Evolutionary conservation across 2,329 filamentous ascomycete genomes (phyloP).

Genomic region (Fusarium tjaetaba): DNA sequence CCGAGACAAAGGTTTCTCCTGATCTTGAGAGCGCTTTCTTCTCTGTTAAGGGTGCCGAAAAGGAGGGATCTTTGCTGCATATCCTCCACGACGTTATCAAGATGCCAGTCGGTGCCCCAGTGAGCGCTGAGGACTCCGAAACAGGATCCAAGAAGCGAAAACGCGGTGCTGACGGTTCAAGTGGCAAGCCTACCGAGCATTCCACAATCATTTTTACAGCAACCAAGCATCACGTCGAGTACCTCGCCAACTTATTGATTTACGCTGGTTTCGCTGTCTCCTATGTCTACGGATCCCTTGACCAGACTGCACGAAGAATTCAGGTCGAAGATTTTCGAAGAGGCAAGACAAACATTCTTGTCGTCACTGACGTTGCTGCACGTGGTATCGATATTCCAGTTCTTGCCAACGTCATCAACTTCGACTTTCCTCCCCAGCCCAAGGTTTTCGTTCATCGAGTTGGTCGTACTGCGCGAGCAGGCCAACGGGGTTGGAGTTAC

Average conservation of each 20-base stretch:
- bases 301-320: constrained; percentile 91
- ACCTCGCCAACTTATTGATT: constrained; percentile 82
- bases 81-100: constrained; percentile 92
- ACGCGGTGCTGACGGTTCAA: constrained; percentile 61
- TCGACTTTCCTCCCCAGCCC: constrained; percentile 95
- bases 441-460: constrained; percentile 98
- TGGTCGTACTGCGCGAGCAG: constrained; percentile 93
- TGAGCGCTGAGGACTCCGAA: constrained; percentile 56
- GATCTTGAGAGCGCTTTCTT: constrained; percentile 98
- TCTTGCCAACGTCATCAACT: constrained; percentile 97
- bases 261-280: constrained; percentile 88
- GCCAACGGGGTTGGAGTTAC: constrained; percentile 93
- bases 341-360: constrained; percentile 87
- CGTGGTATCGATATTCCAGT: constrained; percentile 98
- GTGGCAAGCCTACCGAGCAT: constrained; percentile 80
- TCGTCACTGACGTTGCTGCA: constrained; percentile 96
- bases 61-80: constrained; percentile 90
- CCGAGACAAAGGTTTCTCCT: constrained; percentile 94
- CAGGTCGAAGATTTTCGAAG: constrained; percentile 91
- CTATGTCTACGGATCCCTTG: constrained; percentile 92
- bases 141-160: constrained; percentile 76
- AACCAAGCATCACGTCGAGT: constrained; percentile 98
- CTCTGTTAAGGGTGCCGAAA: constrained; percentile 89
- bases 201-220: constrained; percentile 96
- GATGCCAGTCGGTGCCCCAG: constrained; percentile 77